Conservation (phyloP, 768 basidiomycete genomes). For the Agaricus bisporus region DNA sequence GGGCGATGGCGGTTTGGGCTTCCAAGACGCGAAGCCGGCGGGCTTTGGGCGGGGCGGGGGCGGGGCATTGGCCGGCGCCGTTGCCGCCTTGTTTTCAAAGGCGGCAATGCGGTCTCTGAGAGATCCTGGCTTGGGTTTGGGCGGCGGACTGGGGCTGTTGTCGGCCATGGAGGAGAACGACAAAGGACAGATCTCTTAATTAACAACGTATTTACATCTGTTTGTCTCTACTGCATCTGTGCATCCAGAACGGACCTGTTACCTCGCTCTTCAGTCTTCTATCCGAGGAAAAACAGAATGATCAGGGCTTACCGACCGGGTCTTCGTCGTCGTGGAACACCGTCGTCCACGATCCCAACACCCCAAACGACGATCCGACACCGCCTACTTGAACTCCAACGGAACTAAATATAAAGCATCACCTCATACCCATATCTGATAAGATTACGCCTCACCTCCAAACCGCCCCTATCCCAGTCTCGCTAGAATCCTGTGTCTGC, state of each 20-base stretch:
- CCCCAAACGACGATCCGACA: conserved; percentile 51
- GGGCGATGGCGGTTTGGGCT: conserved; percentile 55
- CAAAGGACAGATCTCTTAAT: neutral
- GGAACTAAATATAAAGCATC: conserved; percentile 31
- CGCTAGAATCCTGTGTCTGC: conserved; percentile 39
- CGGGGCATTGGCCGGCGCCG: conserved; percentile 31
- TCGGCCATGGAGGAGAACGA: conserved; percentile 45
- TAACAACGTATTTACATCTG: neutral
- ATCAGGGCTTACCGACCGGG: conserved; percentile 32
- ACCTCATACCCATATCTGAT: neutral
- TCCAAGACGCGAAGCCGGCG: conserved; percentile 57
- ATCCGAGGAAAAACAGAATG: neutral
- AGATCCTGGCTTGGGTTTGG: conserved; percentile 68
- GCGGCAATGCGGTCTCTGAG: conserved; percentile 86
- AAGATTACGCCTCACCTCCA: conserved; percentile 44
- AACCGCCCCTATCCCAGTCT: conserved; percentile 37
- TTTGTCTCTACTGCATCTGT: conserved; percentile 2
- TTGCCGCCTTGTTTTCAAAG: conserved; percentile 66
- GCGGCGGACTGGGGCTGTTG: conserved; percentile 38
- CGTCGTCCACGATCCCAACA: conserved; percentile 47
- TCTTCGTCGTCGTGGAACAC: conserved; percentile 38
- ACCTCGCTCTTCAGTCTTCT: neutral
- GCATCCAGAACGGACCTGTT: conserved; percentile 16
- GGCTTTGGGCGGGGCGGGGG: conserved; percentile 64
- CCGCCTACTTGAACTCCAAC: conserved; percentile 59